Base-by-base conservation (phyloP, 192 early-diverging fungal species). In the Entomortierella lignicola region DNA sequence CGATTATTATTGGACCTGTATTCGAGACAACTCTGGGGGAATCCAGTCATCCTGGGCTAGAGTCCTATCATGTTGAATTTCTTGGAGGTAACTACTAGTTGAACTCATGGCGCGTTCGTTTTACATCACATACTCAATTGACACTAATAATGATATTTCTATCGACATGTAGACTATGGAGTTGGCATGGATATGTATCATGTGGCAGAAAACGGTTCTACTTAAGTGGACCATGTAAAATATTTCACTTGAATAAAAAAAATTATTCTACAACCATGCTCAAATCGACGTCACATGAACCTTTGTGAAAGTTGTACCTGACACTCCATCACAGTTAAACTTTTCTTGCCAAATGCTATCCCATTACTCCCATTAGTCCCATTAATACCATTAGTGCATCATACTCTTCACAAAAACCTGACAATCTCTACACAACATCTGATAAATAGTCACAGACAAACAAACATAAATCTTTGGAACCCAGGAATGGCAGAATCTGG, bases 141-240 rank as follows among this genome's bases (percentile, higher is more conserved):
- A 37, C 10, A 10, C 34, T 37, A 10, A 37, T 37, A 10, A 12
- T 13, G 15, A 32, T 52, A 17, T 59, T 34, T 11, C 13, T 20
- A n/a, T 20, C 7, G 21, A 25, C 2, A 8, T 32, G 2, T 69
- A 79, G 75, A 79, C 27, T 79, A 55, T 37, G 68, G 62, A 2
- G 31, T 79, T 27, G 75, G 75, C 11, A 79, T 79, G 75, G 75
- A 79, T 39, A 53, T 79, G 68, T 79, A 60, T n/a, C 63, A 79
- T 60, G 66, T 66, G 1, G n/a, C 39, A 1, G 67, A 77, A 25
- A 56, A 51, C 23, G 27, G 31, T 34, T 20, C 55, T 5, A 17
- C 18, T 37, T 20, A 11, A 32, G 21, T 29, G 7, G 6, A 4
- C 8, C 5, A 15, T 15, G 27, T 6, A 11, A 26, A 25, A 30